These are phyloP conservation scores for Dacryopinax primogenitus DNA, from an alignment of 768 basidiomycete species.

Conservation along the genomic window DNA sequence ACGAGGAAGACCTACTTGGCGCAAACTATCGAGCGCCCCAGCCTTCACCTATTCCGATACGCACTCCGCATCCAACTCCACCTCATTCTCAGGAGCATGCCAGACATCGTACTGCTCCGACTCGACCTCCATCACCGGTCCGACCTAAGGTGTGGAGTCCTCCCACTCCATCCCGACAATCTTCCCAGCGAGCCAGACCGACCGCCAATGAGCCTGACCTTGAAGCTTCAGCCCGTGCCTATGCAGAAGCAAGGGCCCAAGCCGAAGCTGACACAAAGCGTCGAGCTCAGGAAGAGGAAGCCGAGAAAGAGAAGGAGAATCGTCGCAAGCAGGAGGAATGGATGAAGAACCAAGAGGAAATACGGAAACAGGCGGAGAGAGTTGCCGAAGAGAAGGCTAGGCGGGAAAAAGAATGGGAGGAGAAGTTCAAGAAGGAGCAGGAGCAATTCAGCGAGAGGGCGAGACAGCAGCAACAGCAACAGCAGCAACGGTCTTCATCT, in stretches of 20 bases:
- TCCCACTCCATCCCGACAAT: background rate
- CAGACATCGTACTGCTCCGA: background rate
- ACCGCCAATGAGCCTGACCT: background rate
- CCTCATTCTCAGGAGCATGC: background rate
- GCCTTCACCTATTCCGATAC: background rate
- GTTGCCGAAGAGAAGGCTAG: background rate
- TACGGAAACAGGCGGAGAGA: background rate
- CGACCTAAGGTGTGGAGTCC: background rate
- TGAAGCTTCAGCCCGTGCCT: background rate
- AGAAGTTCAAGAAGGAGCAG: background rate
- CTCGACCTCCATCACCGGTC: background rate
- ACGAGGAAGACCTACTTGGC: background rate
- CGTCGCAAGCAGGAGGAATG: conserved; percentile 2
- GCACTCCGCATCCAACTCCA: background rate
- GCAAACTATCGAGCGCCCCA: background rate
- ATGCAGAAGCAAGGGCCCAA: background rate
- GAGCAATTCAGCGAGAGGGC: background rate
- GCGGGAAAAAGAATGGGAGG: background rate
- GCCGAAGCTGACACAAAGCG: conserved; percentile 4
- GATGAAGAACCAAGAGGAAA: background rate
- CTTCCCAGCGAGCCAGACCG: background rate
- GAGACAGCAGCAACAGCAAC: background rate
- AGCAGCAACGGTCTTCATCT: background rate
- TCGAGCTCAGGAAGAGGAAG: background rate
- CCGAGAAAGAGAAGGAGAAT: background rate